A percentile compares a stretch with the other conserved stretches of the same genome.
These are phyloP conservation scores for Wickerhamomyces silvicola DNA, from an alignment of 805 yeast species.

Conservation along the genomic window DNA sequence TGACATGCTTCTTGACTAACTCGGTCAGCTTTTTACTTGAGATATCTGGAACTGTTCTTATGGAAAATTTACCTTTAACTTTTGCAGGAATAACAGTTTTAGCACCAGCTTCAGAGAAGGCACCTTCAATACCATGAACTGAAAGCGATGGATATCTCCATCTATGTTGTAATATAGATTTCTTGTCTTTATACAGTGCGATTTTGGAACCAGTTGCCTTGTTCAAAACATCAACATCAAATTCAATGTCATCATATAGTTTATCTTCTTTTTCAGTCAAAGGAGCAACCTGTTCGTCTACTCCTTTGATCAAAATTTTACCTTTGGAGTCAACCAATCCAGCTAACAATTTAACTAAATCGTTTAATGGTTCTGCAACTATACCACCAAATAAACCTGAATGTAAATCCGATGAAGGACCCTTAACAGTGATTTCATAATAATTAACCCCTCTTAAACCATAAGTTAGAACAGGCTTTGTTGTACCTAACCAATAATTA, in stretches of 20 bases:
- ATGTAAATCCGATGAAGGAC: conserved; percentile 97
- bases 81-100: conserved; percentile 97
- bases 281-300: conserved; percentile 92
- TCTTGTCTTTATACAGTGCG: conserved; percentile 66
- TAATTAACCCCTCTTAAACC: conserved; percentile 97
- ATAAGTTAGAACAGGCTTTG: conserved; percentile 93
- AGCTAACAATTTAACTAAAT: conserved; percentile 71
- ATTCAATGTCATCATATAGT: conserved; percentile 82
- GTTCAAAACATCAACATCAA: conserved; percentile 75
- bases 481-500: conserved; percentile 98
- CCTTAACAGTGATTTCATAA: conserved; percentile 74
- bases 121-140: conserved; percentile 96
- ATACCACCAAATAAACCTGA: conserved; percentile 97
- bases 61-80: conserved; percentile 90
- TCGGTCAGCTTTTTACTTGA: conserved; percentile 73
- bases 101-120: conserved; percentile 91
- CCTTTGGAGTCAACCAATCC: conserved; percentile 78
- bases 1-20: conserved; percentile 65
- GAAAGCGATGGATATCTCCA: conserved; percentile 98
- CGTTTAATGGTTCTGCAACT: conserved; percentile 96
- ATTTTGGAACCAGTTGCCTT: conserved; percentile 87
- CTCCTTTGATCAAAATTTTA: conserved; percentile 79
- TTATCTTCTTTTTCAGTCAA: conserved; percentile 73
- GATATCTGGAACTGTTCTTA: conserved; percentile 95
- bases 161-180: conserved; percentile 90